A percentile compares a stretch with the other conserved stretches of the same genome.
These are phyloP conservation scores for Albatrellus ellisii DNA, from an alignment of 768 basidiomycete species.

Conservation along the genomic window DNA sequence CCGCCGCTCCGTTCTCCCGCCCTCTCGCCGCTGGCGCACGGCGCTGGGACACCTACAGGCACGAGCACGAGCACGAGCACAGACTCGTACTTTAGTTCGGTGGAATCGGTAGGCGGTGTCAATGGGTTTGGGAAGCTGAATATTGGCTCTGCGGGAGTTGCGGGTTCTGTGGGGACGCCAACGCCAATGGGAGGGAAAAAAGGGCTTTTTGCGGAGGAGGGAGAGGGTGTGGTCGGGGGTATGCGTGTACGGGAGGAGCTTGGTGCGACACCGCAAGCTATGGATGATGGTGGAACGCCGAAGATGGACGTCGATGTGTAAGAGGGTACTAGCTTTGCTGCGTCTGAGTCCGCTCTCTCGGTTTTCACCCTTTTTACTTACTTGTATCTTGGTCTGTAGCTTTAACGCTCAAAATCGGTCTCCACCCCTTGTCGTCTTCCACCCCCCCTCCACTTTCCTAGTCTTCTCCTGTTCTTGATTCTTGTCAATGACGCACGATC, in stretches of 20 bases:
- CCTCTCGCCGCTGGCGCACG: constrained; percentile 8
- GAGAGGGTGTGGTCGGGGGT: constrained; percentile 1
- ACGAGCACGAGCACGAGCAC: constrained; percentile 2
- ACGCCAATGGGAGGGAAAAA: constrained; percentile 11
- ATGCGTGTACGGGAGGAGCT: neutral
- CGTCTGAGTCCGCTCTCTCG: too few relatives aligned
- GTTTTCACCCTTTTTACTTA: too few relatives aligned
- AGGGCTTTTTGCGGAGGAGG: constrained; percentile 14
- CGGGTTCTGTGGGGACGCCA: constrained; percentile 1
- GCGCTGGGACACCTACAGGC: neutral
- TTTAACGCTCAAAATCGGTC: too few relatives aligned
- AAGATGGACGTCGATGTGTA: neutral
- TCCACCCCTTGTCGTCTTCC: too few relatives aligned
- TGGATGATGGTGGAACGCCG: neutral
- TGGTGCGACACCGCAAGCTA: neutral
- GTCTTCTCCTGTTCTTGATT: too few relatives aligned
- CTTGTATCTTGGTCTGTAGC: too few relatives aligned
- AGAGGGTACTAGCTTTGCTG: too few relatives aligned
- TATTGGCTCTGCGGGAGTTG: constrained; percentile 1
- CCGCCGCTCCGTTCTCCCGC: constrained; percentile 4
- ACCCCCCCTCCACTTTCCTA: too few relatives aligned
- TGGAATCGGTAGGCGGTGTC: too few relatives aligned
- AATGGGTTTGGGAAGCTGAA: constrained; percentile 11
- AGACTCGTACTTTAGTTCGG: too few relatives aligned
- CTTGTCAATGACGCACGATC: too few relatives aligned